These are phyloP conservation scores for Penicillium daleae DNA, from an alignment of 495 filamentous ascomycete genomes.

Conservation along the genomic window DNA sequence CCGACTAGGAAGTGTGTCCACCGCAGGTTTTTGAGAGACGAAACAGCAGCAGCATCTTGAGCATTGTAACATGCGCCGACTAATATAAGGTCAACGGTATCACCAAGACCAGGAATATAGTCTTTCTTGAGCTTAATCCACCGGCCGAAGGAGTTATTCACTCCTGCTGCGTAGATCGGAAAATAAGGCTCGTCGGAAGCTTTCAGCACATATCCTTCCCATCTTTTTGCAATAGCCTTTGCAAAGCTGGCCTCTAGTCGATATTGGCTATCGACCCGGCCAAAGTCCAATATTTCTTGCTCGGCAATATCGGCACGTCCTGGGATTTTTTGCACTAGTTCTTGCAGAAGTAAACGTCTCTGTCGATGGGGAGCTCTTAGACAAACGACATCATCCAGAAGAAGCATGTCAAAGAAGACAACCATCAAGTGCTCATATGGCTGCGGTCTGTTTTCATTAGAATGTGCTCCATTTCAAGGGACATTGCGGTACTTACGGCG, in stretches of 20 bases:
- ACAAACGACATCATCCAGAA: slow-evolving; percentile 70
- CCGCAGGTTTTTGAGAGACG: slow-evolving; percentile 51
- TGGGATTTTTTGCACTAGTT: slow-evolving; percentile 56
- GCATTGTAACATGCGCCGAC: slow-evolving; percentile 71
- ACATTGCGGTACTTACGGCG: slow-evolving; percentile 54
- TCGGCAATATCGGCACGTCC: slow-evolving; percentile 65
- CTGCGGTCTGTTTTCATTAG: slow-evolving; percentile 53
- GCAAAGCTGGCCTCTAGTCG: slow-evolving; percentile 65
- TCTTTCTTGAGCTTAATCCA: slow-evolving; percentile 91
- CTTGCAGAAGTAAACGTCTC: slow-evolving; percentile 61
- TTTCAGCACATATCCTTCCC: slow-evolving; percentile 82
- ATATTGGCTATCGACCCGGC: slow-evolving; percentile 40
- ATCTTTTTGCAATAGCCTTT: slow-evolving; percentile 62
- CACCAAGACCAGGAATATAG: slow-evolving; percentile 79
- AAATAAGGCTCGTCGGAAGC: slow-evolving; percentile 79
- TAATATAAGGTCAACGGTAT: slow-evolving; percentile 79
- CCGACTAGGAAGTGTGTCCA: slow-evolving; percentile 84
- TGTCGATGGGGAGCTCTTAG: slow-evolving; percentile 61
- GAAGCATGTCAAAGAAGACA: slow-evolving; percentile 76
- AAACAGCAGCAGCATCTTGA: slow-evolving; percentile 50
- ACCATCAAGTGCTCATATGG: slow-evolving; percentile 81
- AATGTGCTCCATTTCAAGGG: background rate
- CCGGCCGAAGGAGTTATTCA: slow-evolving; percentile 43
- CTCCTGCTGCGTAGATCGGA: slow-evolving; percentile 45
- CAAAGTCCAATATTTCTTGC: slow-evolving; percentile 67